Evolutionary conservation across 805 yeast species (phyloP).

Genomic region (Sugiyamaella lignohabitans): DNA sequence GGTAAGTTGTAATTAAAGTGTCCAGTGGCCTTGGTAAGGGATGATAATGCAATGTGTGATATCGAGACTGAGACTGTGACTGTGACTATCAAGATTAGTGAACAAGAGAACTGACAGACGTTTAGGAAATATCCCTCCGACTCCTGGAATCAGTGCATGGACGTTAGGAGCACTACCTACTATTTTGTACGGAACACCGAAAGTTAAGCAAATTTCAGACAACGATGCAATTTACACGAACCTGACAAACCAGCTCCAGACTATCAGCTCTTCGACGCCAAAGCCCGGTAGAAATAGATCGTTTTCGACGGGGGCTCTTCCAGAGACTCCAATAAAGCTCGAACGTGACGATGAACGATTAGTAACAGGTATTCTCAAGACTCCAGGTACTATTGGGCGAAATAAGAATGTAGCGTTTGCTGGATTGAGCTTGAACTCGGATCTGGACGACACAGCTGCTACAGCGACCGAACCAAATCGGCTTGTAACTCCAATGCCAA

Average conservation of each 20-base stretch:
- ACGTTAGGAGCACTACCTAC: slow-evolving; percentile 21
- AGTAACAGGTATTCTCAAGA: slow-evolving; percentile 16
- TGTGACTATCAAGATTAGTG: no score
- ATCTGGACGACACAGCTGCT: background rate
- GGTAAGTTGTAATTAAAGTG: no score
- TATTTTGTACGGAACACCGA: slow-evolving; percentile 19
- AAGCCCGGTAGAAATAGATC: background rate
- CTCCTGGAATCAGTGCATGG: slow-evolving; percentile 21
- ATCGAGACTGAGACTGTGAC: no score
- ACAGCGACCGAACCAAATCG: no score
- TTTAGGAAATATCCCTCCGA: slow-evolving; percentile 15
- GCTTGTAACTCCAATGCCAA: background rate
- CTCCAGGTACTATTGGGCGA: slow-evolving; percentile 18
- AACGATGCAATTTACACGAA: background rate
- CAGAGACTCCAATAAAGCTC: background rate
- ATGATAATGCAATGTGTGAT: no score
- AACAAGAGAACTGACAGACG: background rate
- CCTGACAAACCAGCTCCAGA: background rate
- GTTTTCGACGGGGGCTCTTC: background rate
- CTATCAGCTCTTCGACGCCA: background rate
- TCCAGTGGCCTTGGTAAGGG: no score
- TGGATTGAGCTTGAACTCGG: slow-evolving; percentile 1
- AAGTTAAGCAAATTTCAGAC: slow-evolving; percentile 2
- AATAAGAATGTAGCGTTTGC: slow-evolving; percentile 19
- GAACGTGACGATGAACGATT: background rate